phyloP scores from a whole-genome alignment of 495 filamentous ascomycete genomes.

The Lasiosphaeria miniovina region DNA sequence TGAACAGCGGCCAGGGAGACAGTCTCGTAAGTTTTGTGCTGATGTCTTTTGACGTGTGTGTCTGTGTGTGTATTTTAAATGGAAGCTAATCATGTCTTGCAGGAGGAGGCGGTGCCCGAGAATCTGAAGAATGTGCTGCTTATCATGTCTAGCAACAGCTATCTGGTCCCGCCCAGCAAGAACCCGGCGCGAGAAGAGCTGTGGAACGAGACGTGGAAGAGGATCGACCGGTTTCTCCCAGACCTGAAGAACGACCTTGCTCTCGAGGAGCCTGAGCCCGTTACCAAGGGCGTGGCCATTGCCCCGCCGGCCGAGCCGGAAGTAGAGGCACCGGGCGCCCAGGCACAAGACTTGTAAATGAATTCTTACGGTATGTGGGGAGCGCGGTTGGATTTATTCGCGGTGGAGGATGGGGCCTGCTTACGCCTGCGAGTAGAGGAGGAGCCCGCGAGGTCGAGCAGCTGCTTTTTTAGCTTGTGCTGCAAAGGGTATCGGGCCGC shows the following conservation, averaged over 20 bases:
- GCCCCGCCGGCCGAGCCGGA: too few species aligned
- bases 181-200: constrained; percentile 57
- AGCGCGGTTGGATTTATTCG: too few species aligned
- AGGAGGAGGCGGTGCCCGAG: constrained; percentile 95
- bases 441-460: too few species aligned
- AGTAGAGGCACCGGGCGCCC: too few species aligned
- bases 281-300: background rate
- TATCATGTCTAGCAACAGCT: constrained; percentile 90
- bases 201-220: constrained; percentile 81
- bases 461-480: too few species aligned
- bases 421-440: too few species aligned
- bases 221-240: constrained; percentile 87
- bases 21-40: constrained; percentile 62
- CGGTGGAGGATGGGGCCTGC: too few species aligned
- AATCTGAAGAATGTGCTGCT: constrained; percentile 94
- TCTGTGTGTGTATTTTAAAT: too few species aligned
- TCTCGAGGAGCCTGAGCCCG: constrained; percentile 32
- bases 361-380: too few species aligned
- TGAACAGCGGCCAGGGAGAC: constrained; percentile 94
- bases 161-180: constrained; percentile 70
- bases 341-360: too few species aligned
- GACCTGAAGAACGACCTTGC: constrained; percentile 57
- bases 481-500: too few species aligned
- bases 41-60: background rate
- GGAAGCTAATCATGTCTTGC: constrained; percentile 22